Base-by-base conservation (phyloP, 257 asterid species). In the Solanum habrochaites region DNA sequence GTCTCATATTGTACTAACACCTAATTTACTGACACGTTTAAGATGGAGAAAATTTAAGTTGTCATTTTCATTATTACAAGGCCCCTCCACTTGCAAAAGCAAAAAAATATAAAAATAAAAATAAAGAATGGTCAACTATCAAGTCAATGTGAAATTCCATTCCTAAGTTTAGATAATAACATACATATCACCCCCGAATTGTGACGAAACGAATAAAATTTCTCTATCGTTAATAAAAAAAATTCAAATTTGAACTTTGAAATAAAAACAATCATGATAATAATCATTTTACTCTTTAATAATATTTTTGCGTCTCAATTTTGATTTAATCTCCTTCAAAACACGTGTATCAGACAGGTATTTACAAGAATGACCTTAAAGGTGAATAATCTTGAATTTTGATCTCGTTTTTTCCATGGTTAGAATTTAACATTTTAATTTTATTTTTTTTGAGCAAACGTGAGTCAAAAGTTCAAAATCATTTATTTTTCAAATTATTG, bases 281-380 rank as follows among this genome's bases (percentile, higher is more conserved):
- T 31, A 27, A 66, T 8, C 0, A 1, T 31, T 69, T 69, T 31
- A 1, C 0, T 0, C 40, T 15, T 31, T 14, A 3, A 70, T 4
- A 8, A 2, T 4, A 2, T 31, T 69, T 70, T 0, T 8, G 0
- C 0, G 3, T 3, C 7, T 2, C 0, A 1, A 15, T 15, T 70
- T 8, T 1, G 1, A 0, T 10, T 31, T 31, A 16, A 0, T 70
- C 1, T 7, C 2, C 7, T 0, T 6, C 3, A 31, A 70, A 31
- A 25, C 14, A 2, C 2, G 4, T 16, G n/a, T 70, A 70, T 3
- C 23, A 2, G 4, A 66, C 1, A 7, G 3, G 0, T 66, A 11
- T 66, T 66, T 66, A 11, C 10, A 12, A 66, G 4, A 66, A 66
- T 25, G 2, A 66, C 18, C 18, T 25, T 0, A 1, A 13, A 66